Base-by-base conservation (phyloP, 768 basidiomycete species). In the Coprinopsis marcescibilis region DNA sequence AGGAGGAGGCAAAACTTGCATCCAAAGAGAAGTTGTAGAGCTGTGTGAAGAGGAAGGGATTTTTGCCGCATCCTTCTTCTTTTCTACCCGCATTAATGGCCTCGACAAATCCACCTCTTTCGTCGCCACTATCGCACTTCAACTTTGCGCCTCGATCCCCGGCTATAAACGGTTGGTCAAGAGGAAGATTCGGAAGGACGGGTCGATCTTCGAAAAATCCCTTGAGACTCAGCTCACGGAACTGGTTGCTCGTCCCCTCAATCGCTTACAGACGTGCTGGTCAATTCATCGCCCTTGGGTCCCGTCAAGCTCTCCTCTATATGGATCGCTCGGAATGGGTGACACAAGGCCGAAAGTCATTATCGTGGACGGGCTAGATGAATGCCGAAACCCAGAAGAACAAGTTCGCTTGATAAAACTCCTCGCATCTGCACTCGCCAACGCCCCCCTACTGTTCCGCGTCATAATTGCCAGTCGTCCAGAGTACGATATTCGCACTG, bases 311-410 rank as follows among this genome's bases (percentile, higher is more conserved):
- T n/a, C n/a, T n/a, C n/a, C n/a, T n/a, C n/a, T n/a, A n/a, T n/a
- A n/a, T n/a, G n/a, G 7, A 6, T 36, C 35, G n/a, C 8, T 8
- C 8, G n/a, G 29, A n/a, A 32, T 8, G 8, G 8, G 8, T 32
- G 29, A n/a, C 8, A 8, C n/a, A 8, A 8, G 8, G 8, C 8
- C 8, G 8, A 32, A 32, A n/a, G 11, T 49, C 3, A 23, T 52
- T 8, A 15, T 52, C 8, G 42, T 52, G 17, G 51, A 52, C 32
- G 51, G 51, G 3, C 25, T 52, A 25, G 51, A 52, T 26, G 51
- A 52, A 29, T 48, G 46, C 24, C 43, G 30, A 11, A 15, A 45
- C 17, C 30, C 15, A 10, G 12, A 12, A 5, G 30, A 45, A 21
- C 29, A 32, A 13, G 14, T 4, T 10, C 29, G 35, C 43, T 32